Evolutionary conservation across 2,329 filamentous ascomycete species (phyloP), one percentile per base, ranked within the genome.

Genomic region (Herpotrichia juniperi): DNA sequence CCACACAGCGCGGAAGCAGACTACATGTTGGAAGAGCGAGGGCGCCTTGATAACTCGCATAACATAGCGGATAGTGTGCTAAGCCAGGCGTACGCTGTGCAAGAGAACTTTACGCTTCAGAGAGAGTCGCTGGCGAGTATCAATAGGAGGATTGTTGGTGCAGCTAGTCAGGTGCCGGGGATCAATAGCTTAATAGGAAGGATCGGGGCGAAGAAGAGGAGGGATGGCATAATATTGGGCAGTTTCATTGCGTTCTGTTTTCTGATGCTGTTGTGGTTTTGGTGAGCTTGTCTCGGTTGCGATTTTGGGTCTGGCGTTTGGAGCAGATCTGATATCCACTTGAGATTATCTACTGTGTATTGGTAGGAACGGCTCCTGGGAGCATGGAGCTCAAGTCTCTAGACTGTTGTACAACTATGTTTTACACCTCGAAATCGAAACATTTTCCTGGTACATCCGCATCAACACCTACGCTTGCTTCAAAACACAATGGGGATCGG

Each of bases 51-150:
- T 70, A 88, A 91, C 71, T 96, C 90, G 67, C 89, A 97, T 75
- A 89, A 86, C 62, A 87, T 96, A 80, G 88, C 91, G 42, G 94
- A 99, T 73, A 89, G 85, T 57, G 92, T 99, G 28, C 81, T 99
- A 53, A 93, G 89, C 70, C 94, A 97, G 79, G 94, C 94, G 7
- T 99, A 99, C 76, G 93, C 93, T 10, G 91, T 97, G 47, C 96
- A 96, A 71, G 92, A 97, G 77, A 93, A 82, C 73, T 97, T 99
- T 72, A 82, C 84, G 12, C 68, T 92, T 50, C 94, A 99, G 80
- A 83, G 93, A 55, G 93, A 97, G 79, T 93, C 89, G 22, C 76
- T 99, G 56, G 84, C 88, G 39, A 96, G 85, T 73, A 93, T 99
- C 68, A 96, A 97, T 74, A 82, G 93, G 56, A 83, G 93, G 57